Conservation (phyloP, 139 green algal genomes). For the Micractinium sp. region DNA sequence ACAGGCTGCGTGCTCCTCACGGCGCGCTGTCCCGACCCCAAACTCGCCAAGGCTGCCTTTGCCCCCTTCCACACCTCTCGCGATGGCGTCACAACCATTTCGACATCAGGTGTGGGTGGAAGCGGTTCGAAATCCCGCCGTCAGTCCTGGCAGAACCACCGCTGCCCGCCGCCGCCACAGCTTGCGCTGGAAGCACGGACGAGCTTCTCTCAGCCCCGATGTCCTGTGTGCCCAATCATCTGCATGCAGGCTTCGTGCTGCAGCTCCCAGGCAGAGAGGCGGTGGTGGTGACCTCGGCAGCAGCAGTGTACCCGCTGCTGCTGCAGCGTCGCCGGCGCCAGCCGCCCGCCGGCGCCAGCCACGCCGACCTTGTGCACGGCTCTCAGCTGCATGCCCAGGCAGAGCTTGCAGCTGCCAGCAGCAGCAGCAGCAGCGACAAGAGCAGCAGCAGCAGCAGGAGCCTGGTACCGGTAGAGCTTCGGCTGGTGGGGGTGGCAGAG, state of each 20-base stretch:
- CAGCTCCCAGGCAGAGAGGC: neutral
- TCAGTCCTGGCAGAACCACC: neutral
- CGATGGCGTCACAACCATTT: conserved; percentile 42
- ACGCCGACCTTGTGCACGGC: conserved; percentile 16
- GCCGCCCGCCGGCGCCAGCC: neutral
- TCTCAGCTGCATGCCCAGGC: neutral
- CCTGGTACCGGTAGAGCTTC: neutral
- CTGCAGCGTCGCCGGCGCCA: conserved; percentile 2
- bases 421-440: neutral
- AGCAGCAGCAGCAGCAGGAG: neutral
- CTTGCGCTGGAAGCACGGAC: neutral
- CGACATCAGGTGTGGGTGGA: conserved; percentile 33
- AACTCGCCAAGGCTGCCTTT: conserved; percentile 35
- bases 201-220: neutral
- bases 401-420: neutral
- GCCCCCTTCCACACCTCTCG: conserved; percentile 39
- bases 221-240: neutral
- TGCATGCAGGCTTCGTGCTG: conserved; percentile 8
- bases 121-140: neutral
- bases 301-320: conserved; percentile 2
- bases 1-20: conserved; percentile 12
- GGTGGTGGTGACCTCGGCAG: neutral
- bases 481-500: neutral
- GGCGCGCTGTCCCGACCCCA: conserved; percentile 39
- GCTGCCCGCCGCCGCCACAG: neutral